A percentile compares a stretch with the other conserved stretches of the same genome.
Conservation (phyloP, 176 grass and related monocot genomes). For the Calamus simplicifolius region DNA sequence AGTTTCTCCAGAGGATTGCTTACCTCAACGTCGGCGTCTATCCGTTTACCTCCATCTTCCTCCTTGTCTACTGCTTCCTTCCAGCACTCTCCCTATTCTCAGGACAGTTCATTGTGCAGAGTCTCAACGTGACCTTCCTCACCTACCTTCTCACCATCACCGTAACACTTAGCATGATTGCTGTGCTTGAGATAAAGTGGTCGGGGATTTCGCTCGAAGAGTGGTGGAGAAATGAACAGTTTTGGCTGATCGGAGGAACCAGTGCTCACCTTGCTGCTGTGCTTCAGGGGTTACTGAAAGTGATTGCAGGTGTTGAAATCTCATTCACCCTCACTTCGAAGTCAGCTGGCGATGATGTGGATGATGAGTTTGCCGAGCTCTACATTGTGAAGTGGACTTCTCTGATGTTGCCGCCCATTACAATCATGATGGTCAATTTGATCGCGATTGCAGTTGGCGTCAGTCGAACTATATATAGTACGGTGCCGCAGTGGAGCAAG, state of each 20-base stretch:
- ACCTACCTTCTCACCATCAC: slow-evolving; percentile 69
- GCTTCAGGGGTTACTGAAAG: slow-evolving; percentile 67
- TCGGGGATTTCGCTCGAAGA: slow-evolving; percentile 70
- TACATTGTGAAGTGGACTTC: slow-evolving; percentile 72
- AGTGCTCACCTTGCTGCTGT: slow-evolving; percentile 82
- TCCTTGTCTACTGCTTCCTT: slow-evolving; percentile 85
- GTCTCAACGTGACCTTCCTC: slow-evolving; percentile 74
- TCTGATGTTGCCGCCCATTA: slow-evolving; percentile 54
- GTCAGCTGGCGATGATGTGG: slow-evolving; percentile 64
- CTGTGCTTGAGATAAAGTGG: slow-evolving; percentile 86
- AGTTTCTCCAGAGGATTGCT: slow-evolving; percentile 73
- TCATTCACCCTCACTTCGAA: slow-evolving; percentile 79
- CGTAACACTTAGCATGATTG: slow-evolving; percentile 51
- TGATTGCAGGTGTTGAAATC: slow-evolving; percentile 70
- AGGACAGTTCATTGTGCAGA: slow-evolving; percentile 87
- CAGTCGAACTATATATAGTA: slow-evolving; percentile 72
- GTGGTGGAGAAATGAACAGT: slow-evolving; percentile 93
- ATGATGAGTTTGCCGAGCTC: slow-evolving; percentile 84
- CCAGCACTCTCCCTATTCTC: slow-evolving; percentile 81
- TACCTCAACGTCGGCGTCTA: slow-evolving; percentile 94
- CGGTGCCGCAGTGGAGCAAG: slow-evolving; percentile 77
- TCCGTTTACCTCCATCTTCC: slow-evolving; percentile 93
- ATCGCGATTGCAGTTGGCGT: slow-evolving; percentile 68
- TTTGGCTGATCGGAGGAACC: slow-evolving; percentile 89
- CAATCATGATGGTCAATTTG: slow-evolving; percentile 77